A percentile compares a stretch with the other conserved stretches of the same genome.
Conservation (phyloP, 2,329 filamentous ascomycete species). For the Metarhizium album region DNA sequence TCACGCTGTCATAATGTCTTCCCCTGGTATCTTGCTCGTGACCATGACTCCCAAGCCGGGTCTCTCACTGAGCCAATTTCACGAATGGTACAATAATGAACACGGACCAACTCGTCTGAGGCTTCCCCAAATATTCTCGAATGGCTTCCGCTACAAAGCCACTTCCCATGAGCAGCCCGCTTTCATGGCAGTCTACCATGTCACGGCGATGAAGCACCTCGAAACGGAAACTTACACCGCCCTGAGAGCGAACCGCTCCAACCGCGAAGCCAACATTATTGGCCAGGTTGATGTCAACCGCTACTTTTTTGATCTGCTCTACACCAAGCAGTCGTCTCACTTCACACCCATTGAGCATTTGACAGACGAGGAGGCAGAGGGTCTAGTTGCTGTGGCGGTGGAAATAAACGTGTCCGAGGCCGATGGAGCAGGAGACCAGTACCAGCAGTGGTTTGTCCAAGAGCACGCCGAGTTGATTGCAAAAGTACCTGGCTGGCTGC, state of each 20-base stretch:
- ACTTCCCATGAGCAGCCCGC: constrained; percentile 51
- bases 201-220: constrained; percentile 62
- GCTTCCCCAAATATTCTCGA: constrained; percentile 59
- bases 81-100: constrained; percentile 93
- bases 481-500: constrained; percentile 68
- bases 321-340: constrained; percentile 40
- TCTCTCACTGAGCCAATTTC: constrained; percentile 59
- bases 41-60: constrained; percentile 70
- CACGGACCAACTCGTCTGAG: constrained; percentile 75
- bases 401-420: constrained; percentile 42
- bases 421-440: constrained; percentile 39
- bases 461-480: constrained; percentile 64
- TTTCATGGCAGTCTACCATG: constrained; percentile 75
- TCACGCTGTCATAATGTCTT: constrained; percentile 21
- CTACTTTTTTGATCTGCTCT: constrained; percentile 57
- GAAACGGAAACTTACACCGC: constrained; percentile 58
- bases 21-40: constrained; percentile 67
- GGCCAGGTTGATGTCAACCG: constrained; percentile 54
- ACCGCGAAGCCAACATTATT: constrained; percentile 43
- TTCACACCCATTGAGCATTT: constrained; percentile 52
- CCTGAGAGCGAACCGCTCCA: constrained; percentile 47
- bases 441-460: constrained; percentile 60
- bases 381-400: constrained; percentile 51
- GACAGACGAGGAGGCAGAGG: constrained; percentile 45
- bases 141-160: constrained; percentile 70